Evolutionary conservation across 148 eudicot species (phyloP), one percentile per base, ranked within the genome.

Genomic region (Camellia granthamiana): DNA sequence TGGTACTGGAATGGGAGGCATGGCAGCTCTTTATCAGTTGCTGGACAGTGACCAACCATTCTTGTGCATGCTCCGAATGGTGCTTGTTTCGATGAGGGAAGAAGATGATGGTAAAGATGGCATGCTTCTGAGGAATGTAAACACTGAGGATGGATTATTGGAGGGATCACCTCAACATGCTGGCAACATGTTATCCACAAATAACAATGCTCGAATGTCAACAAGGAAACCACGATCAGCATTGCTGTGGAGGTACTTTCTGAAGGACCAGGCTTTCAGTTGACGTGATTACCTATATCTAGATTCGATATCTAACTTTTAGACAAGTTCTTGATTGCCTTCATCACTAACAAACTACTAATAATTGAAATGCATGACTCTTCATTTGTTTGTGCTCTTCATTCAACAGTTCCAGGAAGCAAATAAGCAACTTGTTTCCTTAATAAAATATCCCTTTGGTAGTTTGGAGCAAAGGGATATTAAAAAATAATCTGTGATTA

Each of bases 1-100:
- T 77, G 99, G 99, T 82, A 97, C 99, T 69, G 99, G 99, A 83
- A 94, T 97, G 98, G 99, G 99, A 68, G 98, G 98, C 74, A 92
- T 97, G 99, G 80, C 97, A 60, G 90, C 98, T 21, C 94, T 94
- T 67, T 97, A 94, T 84, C 98, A 92, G 82, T 86, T 97, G 89
- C 83, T 97, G 85, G 99, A 97, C 80, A 94, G 99, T 86, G 99
- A 97, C 81, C 99, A 97, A 77, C 99, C 99, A 51, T 97, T 97
- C 84, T 79, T 97, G 60, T 94, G 98, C 89, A 97, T 97, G 97
- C 98, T 97, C 59, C 93, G 99, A 14, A 97, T 97, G 99, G 97
- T 92, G 81, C 98, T 94, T 84, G 91, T 86, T 84, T 94, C 97
- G 16, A 86, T 93, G 89, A 88, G 98, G 86, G 99, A 97, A 86